These are phyloP conservation scores for Aspergillus haitiensis DNA, from an alignment of 495 filamentous ascomycete genomes.

Conservation along the genomic window DNA sequence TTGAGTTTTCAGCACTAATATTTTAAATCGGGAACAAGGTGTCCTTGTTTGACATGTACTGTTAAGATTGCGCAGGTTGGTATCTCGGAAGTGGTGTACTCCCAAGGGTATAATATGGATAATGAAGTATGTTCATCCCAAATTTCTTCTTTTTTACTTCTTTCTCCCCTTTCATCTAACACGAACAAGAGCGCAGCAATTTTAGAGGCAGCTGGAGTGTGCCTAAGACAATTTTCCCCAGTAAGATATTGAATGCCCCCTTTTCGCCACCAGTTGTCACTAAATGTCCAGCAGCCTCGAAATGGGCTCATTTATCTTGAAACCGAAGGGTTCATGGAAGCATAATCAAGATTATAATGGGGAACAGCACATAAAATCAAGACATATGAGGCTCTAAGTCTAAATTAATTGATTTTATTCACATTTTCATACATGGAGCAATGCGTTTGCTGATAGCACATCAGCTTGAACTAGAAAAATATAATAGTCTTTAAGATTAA, in stretches of 20 bases:
- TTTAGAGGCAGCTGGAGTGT: slow-evolving; percentile 72
- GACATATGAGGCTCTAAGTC: no score
- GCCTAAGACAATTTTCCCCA: slow-evolving; percentile 76
- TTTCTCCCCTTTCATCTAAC: slow-evolving; percentile 15
- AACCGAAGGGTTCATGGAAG: slow-evolving; percentile 4
- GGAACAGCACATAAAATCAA: no score
- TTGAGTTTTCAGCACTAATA: slow-evolving; percentile 4
- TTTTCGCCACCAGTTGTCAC: slow-evolving; percentile 5
- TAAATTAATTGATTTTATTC: no score
- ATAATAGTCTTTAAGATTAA: no score
- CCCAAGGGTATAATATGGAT: slow-evolving; percentile 92
- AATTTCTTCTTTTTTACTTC: no score
- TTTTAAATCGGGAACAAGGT: slow-evolving; percentile 44
- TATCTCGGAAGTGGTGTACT: slow-evolving; percentile 92
- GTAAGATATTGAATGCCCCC: slow-evolving; percentile 47
- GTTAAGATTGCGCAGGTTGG: slow-evolving; percentile 98
- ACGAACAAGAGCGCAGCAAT: slow-evolving; percentile 67
- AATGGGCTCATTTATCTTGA: slow-evolving; percentile 52
- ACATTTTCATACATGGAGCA: no score
- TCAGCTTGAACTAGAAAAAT: no score
- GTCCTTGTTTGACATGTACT: slow-evolving; percentile 95
- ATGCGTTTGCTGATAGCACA: no score
- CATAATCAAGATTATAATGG: neutral
- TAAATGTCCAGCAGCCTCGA: slow-evolving; percentile 38
- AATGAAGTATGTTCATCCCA: slow-evolving; percentile 44